Conservation (phyloP, 2,329 filamentous ascomycete species). For the Colletotrichum simmondsii region DNA sequence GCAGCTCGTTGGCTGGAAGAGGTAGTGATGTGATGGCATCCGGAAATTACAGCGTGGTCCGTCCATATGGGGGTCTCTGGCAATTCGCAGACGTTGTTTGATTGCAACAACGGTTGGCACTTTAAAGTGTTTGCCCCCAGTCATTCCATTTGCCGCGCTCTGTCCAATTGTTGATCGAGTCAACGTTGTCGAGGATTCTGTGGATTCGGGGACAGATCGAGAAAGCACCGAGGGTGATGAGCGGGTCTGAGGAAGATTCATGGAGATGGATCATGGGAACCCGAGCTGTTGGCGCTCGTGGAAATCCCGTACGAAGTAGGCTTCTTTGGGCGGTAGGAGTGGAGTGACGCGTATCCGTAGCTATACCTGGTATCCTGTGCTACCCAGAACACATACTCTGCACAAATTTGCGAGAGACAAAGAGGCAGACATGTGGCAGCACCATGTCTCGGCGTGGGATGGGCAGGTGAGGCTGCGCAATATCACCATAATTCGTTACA, state of each 20-base stretch:
- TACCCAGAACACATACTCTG: neutral
- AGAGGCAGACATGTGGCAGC: slow-evolving; percentile 1
- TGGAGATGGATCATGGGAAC: neutral
- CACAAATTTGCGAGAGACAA: neutral
- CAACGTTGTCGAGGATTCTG: slow-evolving; percentile 6
- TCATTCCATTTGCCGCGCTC: slow-evolving; percentile 17
- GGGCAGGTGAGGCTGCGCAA: slow-evolving; percentile 5
- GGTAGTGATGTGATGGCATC: slow-evolving; percentile 29
- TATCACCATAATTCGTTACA: neutral
- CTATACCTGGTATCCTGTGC: neutral
- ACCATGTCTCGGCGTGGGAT: slow-evolving; percentile 15
- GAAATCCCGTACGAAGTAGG: neutral
- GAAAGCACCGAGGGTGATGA: slow-evolving; percentile 4
- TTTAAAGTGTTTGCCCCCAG: slow-evolving; percentile 6
- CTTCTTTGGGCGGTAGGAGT: neutral
- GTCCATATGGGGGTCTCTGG: slow-evolving; percentile 20
- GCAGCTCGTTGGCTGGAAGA: slow-evolving; percentile 30
- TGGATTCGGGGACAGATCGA: slow-evolving; percentile 9
- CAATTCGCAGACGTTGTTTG: slow-evolving; percentile 24
- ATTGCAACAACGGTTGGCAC: slow-evolving; percentile 21
- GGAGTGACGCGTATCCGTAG: neutral
- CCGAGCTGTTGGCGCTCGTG: neutral
- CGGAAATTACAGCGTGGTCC: slow-evolving; percentile 32
- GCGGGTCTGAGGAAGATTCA: slow-evolving; percentile 10
- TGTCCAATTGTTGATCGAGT: slow-evolving; percentile 28